These are phyloP conservation scores for Calophaca sinica DNA, from an alignment of 306 rosid species.

Conservation along the genomic window DNA sequence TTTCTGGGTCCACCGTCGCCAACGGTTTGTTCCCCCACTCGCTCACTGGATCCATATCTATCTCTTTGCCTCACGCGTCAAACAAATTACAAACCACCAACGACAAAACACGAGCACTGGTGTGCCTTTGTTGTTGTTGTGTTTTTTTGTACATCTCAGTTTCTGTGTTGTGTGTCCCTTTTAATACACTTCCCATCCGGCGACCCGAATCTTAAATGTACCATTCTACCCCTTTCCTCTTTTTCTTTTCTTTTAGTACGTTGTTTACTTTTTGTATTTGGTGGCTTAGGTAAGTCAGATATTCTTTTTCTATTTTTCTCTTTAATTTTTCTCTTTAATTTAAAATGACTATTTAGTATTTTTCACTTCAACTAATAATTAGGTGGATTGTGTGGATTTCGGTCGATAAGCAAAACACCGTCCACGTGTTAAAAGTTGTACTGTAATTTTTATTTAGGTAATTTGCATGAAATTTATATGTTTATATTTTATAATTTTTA, in stretches of 20 bases:
- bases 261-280: neutral
- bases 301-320: neutral
- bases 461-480: no score
- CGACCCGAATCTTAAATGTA: neutral
- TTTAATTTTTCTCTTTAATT: no score
- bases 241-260: neutral
- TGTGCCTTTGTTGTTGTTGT: no score
- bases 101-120: neutral
- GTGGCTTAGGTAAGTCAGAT: neutral
- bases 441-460: no score
- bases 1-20: slow-evolving; percentile 69
- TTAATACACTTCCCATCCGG: neutral
- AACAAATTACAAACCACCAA: no score
- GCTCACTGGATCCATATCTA: slow-evolving; percentile 64
- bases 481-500: no score
- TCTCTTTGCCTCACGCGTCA: neutral
- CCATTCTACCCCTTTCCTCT: slow-evolving; percentile 22
- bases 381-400: no score
- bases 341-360: no score
- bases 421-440: no score
- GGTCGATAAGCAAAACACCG: no score
- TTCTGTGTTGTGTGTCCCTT: slow-evolving; percentile 1
- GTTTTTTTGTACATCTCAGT: neutral
- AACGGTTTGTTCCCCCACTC: slow-evolving; percentile 83
- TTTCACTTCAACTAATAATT: no score